These are phyloP conservation scores for Mycena amicta DNA, from an alignment of 768 basidiomycete genomes.

Conservation along the genomic window DNA sequence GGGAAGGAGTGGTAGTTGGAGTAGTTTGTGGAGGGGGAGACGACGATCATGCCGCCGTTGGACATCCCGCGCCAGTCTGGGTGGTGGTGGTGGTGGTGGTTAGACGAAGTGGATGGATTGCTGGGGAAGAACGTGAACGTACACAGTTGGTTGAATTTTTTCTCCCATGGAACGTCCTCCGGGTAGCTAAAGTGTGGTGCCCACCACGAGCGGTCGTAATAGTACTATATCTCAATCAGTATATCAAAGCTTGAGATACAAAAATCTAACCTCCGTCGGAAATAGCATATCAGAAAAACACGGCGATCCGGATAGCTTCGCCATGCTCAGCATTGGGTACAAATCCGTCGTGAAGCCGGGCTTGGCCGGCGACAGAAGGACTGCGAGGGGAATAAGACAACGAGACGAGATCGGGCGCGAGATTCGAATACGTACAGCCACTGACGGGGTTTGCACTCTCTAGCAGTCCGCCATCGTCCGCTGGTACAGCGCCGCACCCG, in stretches of 20 bases:
- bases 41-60: no score
- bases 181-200: not conserved
- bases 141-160: constrained; percentile 1
- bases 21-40: no score
- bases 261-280: constrained; percentile 1
- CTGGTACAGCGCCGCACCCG: not conserved
- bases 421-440: not conserved
- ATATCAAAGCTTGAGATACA: not conserved
- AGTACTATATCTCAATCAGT: constrained; percentile 1
- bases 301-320: constrained; percentile 5
- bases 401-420: not conserved
- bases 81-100: no score
- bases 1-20: no score
- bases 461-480: not conserved
- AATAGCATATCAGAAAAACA: constrained; percentile 12
- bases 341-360: constrained; percentile 11
- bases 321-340: constrained; percentile 14
- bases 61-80: constrained; percentile 14
- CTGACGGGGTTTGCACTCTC: not conserved
- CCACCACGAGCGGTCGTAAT: constrained; percentile 4
- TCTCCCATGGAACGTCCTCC: constrained; percentile 1
- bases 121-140: not conserved
- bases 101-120: not conserved
- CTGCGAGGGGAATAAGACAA: no score
- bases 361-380: not conserved